Evolutionary conservation across 2,329 filamentous ascomycete genomes (phyloP).

Genomic region (Colletotrichum filicis): DNA sequence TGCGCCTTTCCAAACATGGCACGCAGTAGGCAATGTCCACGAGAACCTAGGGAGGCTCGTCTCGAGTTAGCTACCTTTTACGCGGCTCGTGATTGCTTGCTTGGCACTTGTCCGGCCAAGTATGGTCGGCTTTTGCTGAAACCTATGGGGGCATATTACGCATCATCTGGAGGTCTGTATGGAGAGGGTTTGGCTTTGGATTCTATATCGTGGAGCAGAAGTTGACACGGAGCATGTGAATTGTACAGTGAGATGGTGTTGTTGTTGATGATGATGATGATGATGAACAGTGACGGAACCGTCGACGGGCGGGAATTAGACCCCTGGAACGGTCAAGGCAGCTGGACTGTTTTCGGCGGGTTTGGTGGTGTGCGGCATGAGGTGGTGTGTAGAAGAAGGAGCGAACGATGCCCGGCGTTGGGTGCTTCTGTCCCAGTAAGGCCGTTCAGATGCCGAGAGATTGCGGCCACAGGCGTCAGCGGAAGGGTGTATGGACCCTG

Average conservation of each 20-base stretch:
- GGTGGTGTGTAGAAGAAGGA: not conserved
- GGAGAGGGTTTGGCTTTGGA: no score
- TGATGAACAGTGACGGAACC: not conserved
- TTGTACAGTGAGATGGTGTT: not conserved
- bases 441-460: slow-evolving; percentile 27
- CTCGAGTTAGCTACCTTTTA: not conserved
- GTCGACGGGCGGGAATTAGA: not conserved
- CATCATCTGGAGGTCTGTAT: no score
- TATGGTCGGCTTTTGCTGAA: not conserved
- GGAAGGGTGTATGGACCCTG: not conserved
- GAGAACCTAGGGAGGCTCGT: not conserved
- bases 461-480: slow-evolving; percentile 18
- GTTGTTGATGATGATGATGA: not conserved
- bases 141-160: no score
- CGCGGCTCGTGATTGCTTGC: not conserved
- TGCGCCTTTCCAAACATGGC: not conserved
- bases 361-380: slow-evolving; percentile 5
- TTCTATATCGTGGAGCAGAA: not conserved
- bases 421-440: not conserved
- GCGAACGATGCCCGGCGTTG: not conserved
- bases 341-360: slow-evolving; percentile 9
- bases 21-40: not conserved
- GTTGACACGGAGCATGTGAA: not conserved
- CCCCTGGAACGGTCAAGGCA: not conserved
- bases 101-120: not conserved